Evolutionary conservation across 345 rosid species (phyloP).

Genomic region (Aquilaria sinensis): DNA sequence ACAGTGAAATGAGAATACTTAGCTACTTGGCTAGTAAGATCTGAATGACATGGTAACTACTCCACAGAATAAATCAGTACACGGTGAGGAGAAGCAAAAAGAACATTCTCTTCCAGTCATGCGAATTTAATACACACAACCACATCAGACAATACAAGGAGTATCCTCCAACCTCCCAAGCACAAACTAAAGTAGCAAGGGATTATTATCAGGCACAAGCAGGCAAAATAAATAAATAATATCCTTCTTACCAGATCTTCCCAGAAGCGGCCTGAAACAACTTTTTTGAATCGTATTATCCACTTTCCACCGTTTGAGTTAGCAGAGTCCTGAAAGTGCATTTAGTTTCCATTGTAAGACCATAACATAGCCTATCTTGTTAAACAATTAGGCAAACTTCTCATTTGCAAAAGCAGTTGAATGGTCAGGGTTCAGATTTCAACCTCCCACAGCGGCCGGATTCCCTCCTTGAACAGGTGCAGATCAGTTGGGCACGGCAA

Average conservation of each 20-base stretch:
- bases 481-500: conserved; percentile 88
- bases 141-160: background rate
- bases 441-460: conserved; percentile 97
- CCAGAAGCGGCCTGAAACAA: conserved; percentile 96
- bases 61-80: too few relatives aligned
- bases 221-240: background rate
- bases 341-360: too few relatives aligned
- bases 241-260: conserved; percentile 81
- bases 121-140: background rate
- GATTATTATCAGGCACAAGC: background rate
- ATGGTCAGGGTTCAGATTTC: conserved; percentile 7
- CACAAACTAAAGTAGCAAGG: background rate
- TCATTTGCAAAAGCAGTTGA: background rate
- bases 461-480: conserved; percentile 89
- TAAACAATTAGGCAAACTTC: background rate
- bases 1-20: too few relatives aligned
- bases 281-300: conserved; percentile 92
- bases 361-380: too few relatives aligned
- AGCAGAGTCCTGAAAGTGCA: conserved; percentile 62
- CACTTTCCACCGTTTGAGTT: conserved; percentile 97
- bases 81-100: too few relatives aligned
- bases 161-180: background rate
- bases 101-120: too few relatives aligned
- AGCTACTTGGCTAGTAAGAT: too few relatives aligned
- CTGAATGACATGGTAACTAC: too few relatives aligned